Conservation (phyloP, 2,329 filamentous ascomycete genomes). For the Ascochyta fabae region DNA sequence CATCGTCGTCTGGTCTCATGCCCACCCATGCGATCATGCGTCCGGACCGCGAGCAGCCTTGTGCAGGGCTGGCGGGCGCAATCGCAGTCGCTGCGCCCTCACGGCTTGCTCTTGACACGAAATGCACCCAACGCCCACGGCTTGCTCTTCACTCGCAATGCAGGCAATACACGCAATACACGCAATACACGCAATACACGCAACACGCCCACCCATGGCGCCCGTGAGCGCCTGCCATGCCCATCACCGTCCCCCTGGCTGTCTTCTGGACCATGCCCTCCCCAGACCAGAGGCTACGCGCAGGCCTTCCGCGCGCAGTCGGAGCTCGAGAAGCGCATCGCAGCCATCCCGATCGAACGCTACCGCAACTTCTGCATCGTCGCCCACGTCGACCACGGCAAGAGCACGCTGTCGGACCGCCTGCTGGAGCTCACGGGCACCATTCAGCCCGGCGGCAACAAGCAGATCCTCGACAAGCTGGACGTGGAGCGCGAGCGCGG, state of each 20-base stretch:
- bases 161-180: neutral
- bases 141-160: too few species aligned
- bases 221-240: slow-evolving; percentile 43
- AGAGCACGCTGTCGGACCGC: slow-evolving; percentile 92
- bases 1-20: slow-evolving; percentile 27
- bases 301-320: slow-evolving; percentile 50
- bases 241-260: neutral
- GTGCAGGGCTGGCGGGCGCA: slow-evolving; percentile 46
- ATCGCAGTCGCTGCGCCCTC: slow-evolving; percentile 28
- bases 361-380: slow-evolving; percentile 98
- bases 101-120: slow-evolving; percentile 12
- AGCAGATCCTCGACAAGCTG: slow-evolving; percentile 95
- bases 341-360: slow-evolving; percentile 76
- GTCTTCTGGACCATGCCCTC: too few species aligned
- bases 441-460: slow-evolving; percentile 82
- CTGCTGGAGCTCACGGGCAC: slow-evolving; percentile 93
- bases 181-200: neutral
- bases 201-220: slow-evolving; percentile 2
- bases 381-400: slow-evolving; percentile 98
- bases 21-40: slow-evolving; percentile 59
- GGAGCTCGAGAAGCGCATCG: slow-evolving; percentile 70
- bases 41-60: slow-evolving; percentile 52
- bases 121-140: neutral
- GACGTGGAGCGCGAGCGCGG: slow-evolving; percentile 95
- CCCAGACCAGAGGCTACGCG: slow-evolving; percentile 33